A percentile compares a stretch with the other conserved stretches of the same genome.
Conservation (phyloP, 352 stramenopile genomes). For the Phytophthora idaei region DNA sequence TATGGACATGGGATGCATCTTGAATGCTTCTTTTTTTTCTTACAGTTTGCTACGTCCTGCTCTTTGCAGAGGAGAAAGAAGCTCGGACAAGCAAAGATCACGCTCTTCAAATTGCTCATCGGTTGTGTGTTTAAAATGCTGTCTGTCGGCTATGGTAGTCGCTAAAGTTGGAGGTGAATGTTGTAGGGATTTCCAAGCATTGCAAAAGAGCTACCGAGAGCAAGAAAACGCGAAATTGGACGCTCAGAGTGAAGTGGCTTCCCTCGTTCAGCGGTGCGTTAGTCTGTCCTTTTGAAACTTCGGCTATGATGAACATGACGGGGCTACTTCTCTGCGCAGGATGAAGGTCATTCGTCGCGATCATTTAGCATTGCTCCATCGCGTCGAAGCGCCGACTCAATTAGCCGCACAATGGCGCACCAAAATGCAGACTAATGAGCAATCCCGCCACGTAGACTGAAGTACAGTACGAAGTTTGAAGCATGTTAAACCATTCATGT, state of each 20-base stretch:
- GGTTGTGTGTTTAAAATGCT: constrained; percentile 13
- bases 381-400: constrained; percentile 27
- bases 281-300: background rate
- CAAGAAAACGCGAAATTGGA: constrained; percentile 38
- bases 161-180: constrained; percentile 1
- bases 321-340: constrained; percentile 2
- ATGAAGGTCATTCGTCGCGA: constrained; percentile 38
- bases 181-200: constrained; percentile 27
- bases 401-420: constrained; percentile 26
- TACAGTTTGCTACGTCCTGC: background rate
- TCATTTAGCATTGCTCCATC: constrained; percentile 30
- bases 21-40: background rate
- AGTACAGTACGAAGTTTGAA: constrained; percentile 7
- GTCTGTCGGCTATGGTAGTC: constrained; percentile 3
- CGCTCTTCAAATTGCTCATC: constrained; percentile 35
- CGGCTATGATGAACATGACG: background rate
- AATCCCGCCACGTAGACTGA: background rate
- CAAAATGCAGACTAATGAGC: constrained; percentile 19
- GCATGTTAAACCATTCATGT: constrained; percentile 4
- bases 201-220: constrained; percentile 37
- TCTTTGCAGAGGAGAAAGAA: constrained; percentile 27
- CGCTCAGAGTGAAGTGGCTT: constrained; percentile 31
- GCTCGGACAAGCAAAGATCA: constrained; percentile 28
- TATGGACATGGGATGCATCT: background rate
- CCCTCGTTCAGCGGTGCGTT: constrained; percentile 31